These are phyloP conservation scores for Lentinula detonsa DNA, from an alignment of 768 basidiomycete species.

Conservation along the genomic window DNA sequence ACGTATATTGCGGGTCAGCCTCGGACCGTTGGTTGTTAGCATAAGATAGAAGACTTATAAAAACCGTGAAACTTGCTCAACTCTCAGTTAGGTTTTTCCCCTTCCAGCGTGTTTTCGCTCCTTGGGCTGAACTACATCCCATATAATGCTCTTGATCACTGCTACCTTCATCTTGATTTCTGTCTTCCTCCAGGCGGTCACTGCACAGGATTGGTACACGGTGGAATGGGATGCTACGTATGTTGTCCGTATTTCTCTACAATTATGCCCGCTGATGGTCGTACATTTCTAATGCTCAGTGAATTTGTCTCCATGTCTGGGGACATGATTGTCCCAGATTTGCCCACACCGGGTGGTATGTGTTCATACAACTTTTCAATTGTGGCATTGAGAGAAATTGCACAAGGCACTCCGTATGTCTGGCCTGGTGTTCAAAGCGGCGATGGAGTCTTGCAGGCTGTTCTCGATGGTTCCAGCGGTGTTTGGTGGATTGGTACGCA, in stretches of 20 bases:
- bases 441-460: conserved; percentile 20
- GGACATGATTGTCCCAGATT: conserved; percentile 18
- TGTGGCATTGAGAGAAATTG: too few species aligned
- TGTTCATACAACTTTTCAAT: too few species aligned
- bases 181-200: conserved; percentile 9
- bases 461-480: conserved; percentile 21
- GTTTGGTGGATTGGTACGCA: conserved; percentile 20
- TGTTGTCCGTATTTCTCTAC: neutral
- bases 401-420: conserved; percentile 18
- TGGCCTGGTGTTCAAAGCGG: conserved; percentile 22
- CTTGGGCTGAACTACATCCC: neutral
- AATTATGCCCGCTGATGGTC: neutral
- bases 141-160: neutral
- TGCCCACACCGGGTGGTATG: conserved; percentile 17
- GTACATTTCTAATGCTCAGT: neutral
- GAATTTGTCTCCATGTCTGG: conserved; percentile 20
- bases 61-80: neutral
- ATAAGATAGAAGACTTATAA: neutral
- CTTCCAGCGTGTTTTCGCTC: neutral
- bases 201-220: conserved; percentile 19
- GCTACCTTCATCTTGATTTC: conserved; percentile 1
- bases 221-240: conserved; percentile 22
- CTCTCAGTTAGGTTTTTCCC: neutral
- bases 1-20: neutral
- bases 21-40: neutral